A percentile compares a stretch with the other conserved stretches of the same genome.
phyloP scores from a whole-genome alignment of 495 filamentous ascomycete genomes.

The Podospora appendiculata region DNA sequence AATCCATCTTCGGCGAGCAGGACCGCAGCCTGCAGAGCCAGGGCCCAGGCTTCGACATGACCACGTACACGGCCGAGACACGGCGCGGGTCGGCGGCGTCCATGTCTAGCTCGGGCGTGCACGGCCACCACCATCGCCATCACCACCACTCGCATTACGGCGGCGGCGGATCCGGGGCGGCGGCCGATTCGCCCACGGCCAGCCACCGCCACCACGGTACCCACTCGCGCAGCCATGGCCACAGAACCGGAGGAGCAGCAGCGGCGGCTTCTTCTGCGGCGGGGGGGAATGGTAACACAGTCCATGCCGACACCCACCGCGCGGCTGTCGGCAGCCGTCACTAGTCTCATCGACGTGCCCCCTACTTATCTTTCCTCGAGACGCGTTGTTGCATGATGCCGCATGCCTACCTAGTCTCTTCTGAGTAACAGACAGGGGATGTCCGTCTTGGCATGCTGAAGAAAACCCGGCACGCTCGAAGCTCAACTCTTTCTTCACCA shows the following conservation, averaged over 20 bases:
- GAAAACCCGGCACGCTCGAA: too few relatives aligned
- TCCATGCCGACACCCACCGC: slow-evolving; percentile 9
- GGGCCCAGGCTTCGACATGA: slow-evolving; percentile 11
- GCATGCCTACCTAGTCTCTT: too few relatives aligned
- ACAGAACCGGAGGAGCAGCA: background rate
- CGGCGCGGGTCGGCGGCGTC: background rate
- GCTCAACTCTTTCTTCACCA: too few relatives aligned
- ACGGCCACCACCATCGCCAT: background rate
- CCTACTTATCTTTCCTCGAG: background rate
- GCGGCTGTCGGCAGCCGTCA: slow-evolving; percentile 11
- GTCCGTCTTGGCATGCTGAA: too few relatives aligned
- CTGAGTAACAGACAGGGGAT: too few relatives aligned
- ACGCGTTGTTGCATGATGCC: background rate
- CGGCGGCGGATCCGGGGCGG: background rate
- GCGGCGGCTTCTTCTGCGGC: background rate
- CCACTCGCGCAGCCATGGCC: background rate
- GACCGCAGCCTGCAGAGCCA: slow-evolving; percentile 17
- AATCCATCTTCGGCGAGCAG: slow-evolving; percentile 12
- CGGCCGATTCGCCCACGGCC: background rate
- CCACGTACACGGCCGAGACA: slow-evolving; percentile 12
- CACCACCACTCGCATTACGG: background rate
- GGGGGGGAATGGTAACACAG: background rate
- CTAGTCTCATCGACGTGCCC: background rate
- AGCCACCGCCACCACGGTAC: background rate
- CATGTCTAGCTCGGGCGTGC: background rate